Evolutionary conservation across 202 grass and related monocot genomes (phyloP).

Genomic region (Saccharum hybrid): DNA sequence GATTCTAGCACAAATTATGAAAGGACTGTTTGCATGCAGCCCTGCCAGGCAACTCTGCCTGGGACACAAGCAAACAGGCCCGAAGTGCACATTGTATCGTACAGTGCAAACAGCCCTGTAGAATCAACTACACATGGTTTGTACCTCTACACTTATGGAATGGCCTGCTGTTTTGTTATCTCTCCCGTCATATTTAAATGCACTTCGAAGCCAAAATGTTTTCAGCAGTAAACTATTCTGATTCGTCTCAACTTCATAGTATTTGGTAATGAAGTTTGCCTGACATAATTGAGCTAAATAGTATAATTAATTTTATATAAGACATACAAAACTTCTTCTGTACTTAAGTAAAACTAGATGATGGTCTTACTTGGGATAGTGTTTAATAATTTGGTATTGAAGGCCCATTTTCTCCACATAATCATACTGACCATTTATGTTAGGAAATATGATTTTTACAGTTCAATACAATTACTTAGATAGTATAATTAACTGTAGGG

Average conservation of each 20-base stretch:
- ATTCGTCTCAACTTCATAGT: slow-evolving; percentile 2
- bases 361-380: background rate
- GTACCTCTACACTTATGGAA: slow-evolving; percentile 24
- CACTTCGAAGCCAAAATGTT: background rate
- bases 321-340: background rate
- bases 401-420: too few species aligned
- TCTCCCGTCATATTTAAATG: background rate
- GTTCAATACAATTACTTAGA: background rate
- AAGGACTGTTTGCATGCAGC: background rate
- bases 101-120: background rate
- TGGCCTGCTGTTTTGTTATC: slow-evolving; percentile 9
- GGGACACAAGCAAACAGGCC: background rate
- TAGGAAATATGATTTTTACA: too few species aligned
- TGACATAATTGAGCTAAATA: background rate
- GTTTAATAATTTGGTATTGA: background rate
- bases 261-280: background rate
- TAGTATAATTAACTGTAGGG: background rate
- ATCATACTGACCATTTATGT: too few species aligned
- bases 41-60: background rate
- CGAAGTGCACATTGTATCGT: slow-evolving; percentile 13
- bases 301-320: background rate
- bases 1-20: slow-evolving; percentile 21
- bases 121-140: slow-evolving; percentile 45
- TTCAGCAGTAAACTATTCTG: background rate
- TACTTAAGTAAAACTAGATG: slow-evolving; percentile 7